Percentiles rank a stretch among this genome's conserved stretches.
phyloP scores from a whole-genome alignment of 768 basidiomycete genomes.

The Boletus rex-veris region DNA sequence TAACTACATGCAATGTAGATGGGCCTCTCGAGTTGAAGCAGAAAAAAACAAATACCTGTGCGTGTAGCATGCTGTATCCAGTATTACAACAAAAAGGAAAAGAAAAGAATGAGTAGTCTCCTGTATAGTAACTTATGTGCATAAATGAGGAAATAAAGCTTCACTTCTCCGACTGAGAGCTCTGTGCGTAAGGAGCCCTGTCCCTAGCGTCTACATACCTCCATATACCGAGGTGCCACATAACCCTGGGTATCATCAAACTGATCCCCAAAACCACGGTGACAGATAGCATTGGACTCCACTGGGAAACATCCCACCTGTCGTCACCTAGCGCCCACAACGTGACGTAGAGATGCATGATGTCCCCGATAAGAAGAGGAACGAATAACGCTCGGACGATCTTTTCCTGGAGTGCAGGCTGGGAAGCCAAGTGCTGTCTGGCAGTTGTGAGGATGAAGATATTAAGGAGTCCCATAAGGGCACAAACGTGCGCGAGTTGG shows the following conservation, averaged over 20 bases:
- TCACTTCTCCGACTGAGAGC: slow-evolving; percentile 11
- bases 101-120: neutral
- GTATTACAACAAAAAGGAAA: neutral
- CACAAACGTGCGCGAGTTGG: slow-evolving; percentile 77
- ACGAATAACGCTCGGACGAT: slow-evolving; percentile 59
- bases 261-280: slow-evolving; percentile 61
- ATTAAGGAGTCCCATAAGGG: slow-evolving; percentile 68
- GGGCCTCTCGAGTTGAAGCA: neutral
- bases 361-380: slow-evolving; percentile 68
- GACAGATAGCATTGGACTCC: slow-evolving; percentile 69
- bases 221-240: slow-evolving; percentile 74
- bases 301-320: slow-evolving; percentile 55
- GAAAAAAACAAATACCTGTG: slow-evolving; percentile 17
- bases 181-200: slow-evolving; percentile 20
- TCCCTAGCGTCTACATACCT: slow-evolving; percentile 70
- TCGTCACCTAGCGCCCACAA: slow-evolving; percentile 75
- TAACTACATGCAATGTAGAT: slow-evolving; percentile 23
- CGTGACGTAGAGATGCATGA: slow-evolving; percentile 63
- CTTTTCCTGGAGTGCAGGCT: slow-evolving; percentile 69
- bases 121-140: slow-evolving; percentile 8
- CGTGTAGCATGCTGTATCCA: neutral
- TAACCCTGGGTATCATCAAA: slow-evolving; percentile 63
- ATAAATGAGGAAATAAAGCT: slow-evolving; percentile 22
- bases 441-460: slow-evolving; percentile 60
- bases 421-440: slow-evolving; percentile 54